Evolutionary conservation across 805 yeast species (phyloP).

Genomic region (Schwanniomyces vanrijiae): DNA sequence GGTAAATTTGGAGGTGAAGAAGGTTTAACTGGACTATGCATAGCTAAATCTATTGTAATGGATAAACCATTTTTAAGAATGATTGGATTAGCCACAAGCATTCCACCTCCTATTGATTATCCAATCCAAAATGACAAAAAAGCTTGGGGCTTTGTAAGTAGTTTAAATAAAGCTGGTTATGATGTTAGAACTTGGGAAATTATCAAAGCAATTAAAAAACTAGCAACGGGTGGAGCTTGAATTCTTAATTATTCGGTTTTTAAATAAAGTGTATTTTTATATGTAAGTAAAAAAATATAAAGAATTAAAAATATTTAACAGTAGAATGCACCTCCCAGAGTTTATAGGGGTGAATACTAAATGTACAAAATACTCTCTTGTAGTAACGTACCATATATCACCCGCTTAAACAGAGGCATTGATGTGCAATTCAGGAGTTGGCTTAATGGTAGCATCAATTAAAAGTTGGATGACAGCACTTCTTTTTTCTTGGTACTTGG

Average conservation of each 20-base stretch:
- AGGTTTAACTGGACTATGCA: conserved; percentile 87
- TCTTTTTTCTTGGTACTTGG: conserved; percentile 63
- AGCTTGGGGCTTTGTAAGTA: conserved; percentile 87
- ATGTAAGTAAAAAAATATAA: background rate
- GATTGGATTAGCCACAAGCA: conserved; percentile 64
- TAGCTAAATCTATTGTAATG: conserved; percentile 82
- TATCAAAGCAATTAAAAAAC: conserved; percentile 35
- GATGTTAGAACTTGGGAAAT: conserved; percentile 71
- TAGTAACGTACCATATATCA: background rate
- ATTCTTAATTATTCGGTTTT: background rate
- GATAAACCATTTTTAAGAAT: conserved; percentile 69
- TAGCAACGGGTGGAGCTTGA: conserved; percentile 33
- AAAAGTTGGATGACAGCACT: conserved; percentile 68
- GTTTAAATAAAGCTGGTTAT: conserved; percentile 83
- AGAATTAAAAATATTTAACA: conserved; percentile 1
- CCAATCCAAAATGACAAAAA: conserved; percentile 78
- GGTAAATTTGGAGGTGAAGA: conserved; percentile 99
- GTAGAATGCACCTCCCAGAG: background rate
- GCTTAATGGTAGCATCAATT: conserved; percentile 74
- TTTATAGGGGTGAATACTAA: background rate
- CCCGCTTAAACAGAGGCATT: conserved; percentile 49
- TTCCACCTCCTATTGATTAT: conserved; percentile 88
- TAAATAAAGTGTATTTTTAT: conserved; percentile 2
- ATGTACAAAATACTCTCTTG: background rate
- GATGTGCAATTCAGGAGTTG: conserved; percentile 80